Evolutionary conservation across 768 basidiomycete species (phyloP), one percentile per base, ranked within the genome.

Genomic region (Macrolepiota fuliginosa): DNA sequence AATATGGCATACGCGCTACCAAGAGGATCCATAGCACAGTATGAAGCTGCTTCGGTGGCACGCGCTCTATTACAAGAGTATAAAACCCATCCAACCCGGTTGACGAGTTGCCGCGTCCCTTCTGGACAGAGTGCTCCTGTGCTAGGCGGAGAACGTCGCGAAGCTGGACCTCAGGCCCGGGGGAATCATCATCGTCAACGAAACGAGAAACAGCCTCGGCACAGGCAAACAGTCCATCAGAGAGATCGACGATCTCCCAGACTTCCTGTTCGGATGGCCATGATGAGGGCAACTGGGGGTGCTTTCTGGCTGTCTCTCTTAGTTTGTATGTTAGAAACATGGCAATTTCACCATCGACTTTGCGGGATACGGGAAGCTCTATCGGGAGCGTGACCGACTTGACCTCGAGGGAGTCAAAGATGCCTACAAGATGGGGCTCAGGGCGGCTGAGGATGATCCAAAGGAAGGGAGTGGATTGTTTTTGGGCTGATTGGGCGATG

Each of bases 281-380:
- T 12, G 61, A 29, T 17, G 50, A 45, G 0, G 46, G 15, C 3
- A 50, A 9, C 3, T 32, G 29, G 15, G 24, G 22, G 12, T 54
- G 36, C 9, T 58, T 50, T 11, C 56, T 42, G 2, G 22, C 39
- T 10, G 50, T 54, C 24, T 61, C 22, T 0, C 7, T 5, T 5
- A 65, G 45, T 25, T 59, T 52, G 37, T 56, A 56, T 11, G 42
- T 51, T 5, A 62, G 39, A 40, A 55, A 65, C 19, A 47, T 22
- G 2, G 19, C 25, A 40, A 65, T 60, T 25, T 62, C 61, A 19
- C 17, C 22, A 13, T 56, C 58, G 9, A 56, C 40, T 15, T 65
- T 56, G 9, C 62, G 58, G 13, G 46, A 65, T 24, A 55, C 53
- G 24, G 46, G n/a, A 6, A 65, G 61, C 13, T 58, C 50, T 2